Base-by-base conservation (phyloP, 1,284 basidiomycete genomes). In the Cutaneotrichosporon sp. region DNA sequence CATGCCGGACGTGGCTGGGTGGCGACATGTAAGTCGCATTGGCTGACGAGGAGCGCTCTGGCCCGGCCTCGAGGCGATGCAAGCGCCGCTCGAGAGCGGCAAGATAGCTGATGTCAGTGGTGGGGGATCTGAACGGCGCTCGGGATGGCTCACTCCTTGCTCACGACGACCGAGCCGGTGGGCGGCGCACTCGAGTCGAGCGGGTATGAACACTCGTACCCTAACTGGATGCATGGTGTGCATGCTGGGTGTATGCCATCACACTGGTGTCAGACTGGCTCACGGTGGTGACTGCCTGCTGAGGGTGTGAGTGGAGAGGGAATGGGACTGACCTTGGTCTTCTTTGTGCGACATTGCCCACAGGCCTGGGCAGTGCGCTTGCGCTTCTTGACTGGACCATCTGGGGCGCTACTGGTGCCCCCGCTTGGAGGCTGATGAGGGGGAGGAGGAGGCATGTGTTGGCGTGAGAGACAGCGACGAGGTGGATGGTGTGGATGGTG, bases 341-440 rank as follows among this genome's bases (percentile, higher is more conserved):
- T 67, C 59, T 62, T 64, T 1, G 55, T 52, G 14, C 65, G 59
- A 33, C 65, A 67, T 13, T 63, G 65, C 2, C 56, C 62, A 47
- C 65, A 67, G 1, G 65, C 65, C 42, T 64, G 65, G 2, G 65
- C 63, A 0, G 65, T 67, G 22, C 65, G 56, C 31, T 61, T 58
- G 25, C 65, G 62, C 36, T 64, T 64, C n/a, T 58, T 54, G 34
- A n/a, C 27, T 9, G 47, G 47, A 3, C 27, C 8, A 27, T 50
- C 47, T 18, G 47, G 16, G 14, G 11, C 14, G 47, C 14, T 10
- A 10, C 18, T 31, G 16, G 27, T 50, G 24, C 22, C 45, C 7
- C 22, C 45, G 24, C 10, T 16, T 25, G 22, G 7, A 14, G 45
- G 22, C 1, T 22, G 9, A 3, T 24, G 45, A 4, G 13, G 47